A percentile compares a stretch with the other conserved stretches of the same genome.
Evolutionary conservation across 2,329 filamentous ascomycete species (phyloP).

Genomic region (Pseudocercospora fuligena): DNA sequence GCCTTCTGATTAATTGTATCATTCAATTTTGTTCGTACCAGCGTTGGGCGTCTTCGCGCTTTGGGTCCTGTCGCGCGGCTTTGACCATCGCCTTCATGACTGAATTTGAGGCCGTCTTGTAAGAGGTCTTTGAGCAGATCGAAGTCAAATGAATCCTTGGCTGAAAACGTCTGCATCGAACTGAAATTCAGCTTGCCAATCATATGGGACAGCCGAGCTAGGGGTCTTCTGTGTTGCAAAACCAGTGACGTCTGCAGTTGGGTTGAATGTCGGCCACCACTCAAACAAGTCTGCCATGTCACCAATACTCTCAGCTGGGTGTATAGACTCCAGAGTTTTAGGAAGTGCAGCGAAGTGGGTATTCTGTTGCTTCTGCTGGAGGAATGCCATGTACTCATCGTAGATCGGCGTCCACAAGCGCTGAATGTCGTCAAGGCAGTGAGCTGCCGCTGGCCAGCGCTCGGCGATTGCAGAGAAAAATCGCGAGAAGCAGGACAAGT

Average conservation of each 20-base stretch:
- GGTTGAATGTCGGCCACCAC: conserved; percentile 4
- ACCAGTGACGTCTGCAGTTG: neutral
- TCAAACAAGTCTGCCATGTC: conserved; percentile 1
- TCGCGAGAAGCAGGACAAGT: conserved; percentile 4
- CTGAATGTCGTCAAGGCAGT: conserved; percentile 4
- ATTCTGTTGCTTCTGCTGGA: neutral
- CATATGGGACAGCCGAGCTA: neutral
- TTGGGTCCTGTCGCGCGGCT: neutral
- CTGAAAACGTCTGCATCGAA: neutral
- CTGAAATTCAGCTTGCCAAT: conserved; percentile 9
- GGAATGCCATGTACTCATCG: neutral
- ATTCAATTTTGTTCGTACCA: neutral
- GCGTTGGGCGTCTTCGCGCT: neutral
- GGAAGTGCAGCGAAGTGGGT: neutral
- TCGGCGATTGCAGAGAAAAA: conserved; percentile 13
- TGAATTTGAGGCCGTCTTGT: neutral
- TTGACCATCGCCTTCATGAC: neutral
- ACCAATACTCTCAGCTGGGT: neutral
- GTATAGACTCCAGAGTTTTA: neutral
- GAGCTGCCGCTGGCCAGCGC: conserved; percentile 12
- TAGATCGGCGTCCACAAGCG: conserved; percentile 2
- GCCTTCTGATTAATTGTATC: neutral
- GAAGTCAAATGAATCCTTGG: neutral
- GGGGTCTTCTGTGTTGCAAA: neutral
- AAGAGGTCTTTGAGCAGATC: neutral